Conservation (phyloP, 139 green algal species). For the Haematococcus lacustris region DNA sequence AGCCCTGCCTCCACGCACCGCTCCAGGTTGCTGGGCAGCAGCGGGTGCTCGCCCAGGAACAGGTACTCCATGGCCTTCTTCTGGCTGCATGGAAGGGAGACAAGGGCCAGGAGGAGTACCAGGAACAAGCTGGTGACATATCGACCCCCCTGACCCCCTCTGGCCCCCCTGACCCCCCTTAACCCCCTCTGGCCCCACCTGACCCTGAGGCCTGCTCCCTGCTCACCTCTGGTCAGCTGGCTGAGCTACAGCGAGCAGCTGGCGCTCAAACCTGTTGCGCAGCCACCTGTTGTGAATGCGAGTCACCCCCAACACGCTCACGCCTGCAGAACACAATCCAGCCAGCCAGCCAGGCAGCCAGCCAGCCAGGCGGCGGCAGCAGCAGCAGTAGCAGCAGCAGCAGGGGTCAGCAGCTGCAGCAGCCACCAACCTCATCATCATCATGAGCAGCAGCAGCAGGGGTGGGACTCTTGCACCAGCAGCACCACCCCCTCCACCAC, state of each 20-base stretch:
- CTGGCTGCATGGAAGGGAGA: conserved; percentile 13
- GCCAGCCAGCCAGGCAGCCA: too few relatives aligned
- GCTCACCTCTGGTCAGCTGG: not conserved
- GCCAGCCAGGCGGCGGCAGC: too few relatives aligned
- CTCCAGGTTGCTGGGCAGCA: conserved; percentile 34
- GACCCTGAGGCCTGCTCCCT: not conserved
- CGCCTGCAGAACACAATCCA: too few relatives aligned
- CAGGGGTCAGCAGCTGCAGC: not conserved
- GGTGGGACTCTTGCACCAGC: not conserved
- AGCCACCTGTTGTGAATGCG: conserved; percentile 67
- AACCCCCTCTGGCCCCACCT: not conserved
- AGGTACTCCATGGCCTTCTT: conserved; percentile 59
- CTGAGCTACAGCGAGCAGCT: conserved; percentile 2
- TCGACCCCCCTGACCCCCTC: not conserved
- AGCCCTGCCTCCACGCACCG: conserved; percentile 41
- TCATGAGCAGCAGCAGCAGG: not conserved
- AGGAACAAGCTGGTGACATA: not conserved
- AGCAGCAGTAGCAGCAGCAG: not conserved
- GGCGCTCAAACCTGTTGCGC: conserved; percentile 43
- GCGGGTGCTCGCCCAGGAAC: conserved; percentile 45
- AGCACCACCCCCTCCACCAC: not conserved
- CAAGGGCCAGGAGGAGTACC: not conserved
- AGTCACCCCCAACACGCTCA: conserved; percentile 31
- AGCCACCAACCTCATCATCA: not conserved
- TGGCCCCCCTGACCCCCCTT: not conserved